These are phyloP conservation scores for Torrubiellomyces zombiae DNA, from an alignment of 2,329 filamentous ascomycete genomes.

Conservation along the genomic window DNA sequence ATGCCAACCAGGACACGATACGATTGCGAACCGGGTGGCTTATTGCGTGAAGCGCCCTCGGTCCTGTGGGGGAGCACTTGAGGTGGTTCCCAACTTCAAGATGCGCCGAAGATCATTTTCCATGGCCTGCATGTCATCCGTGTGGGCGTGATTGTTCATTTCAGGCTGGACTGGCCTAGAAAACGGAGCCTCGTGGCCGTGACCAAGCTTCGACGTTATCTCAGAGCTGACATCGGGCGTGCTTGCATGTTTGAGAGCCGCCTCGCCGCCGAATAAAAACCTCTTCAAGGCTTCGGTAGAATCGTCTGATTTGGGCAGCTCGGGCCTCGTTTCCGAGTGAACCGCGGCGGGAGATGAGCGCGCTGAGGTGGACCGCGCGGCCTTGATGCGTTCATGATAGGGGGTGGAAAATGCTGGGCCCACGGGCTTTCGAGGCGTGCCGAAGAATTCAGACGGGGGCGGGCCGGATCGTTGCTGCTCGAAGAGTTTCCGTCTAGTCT, in stretches of 20 bases:
- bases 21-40: no score
- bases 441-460: slow-evolving; percentile 41
- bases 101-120: slow-evolving; percentile 37
- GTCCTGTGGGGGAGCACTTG: slow-evolving; percentile 8
- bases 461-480: slow-evolving; percentile 10
- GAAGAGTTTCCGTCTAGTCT: slow-evolving; percentile 9
- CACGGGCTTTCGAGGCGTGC: slow-evolving; percentile 34
- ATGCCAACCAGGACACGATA: no score
- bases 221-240: no score
- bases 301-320: slow-evolving; percentile 10
- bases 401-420: slow-evolving; percentile 54
- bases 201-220: no score
- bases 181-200: neutral
- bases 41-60: no score
- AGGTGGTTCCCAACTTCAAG: slow-evolving; percentile 25
- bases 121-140: slow-evolving; percentile 27
- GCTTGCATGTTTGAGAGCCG: no score
- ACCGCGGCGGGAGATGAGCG: slow-evolving; percentile 6
- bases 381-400: slow-evolving; percentile 43
- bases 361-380: slow-evolving; percentile 24
- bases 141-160: slow-evolving; percentile 4
- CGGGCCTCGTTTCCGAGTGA: slow-evolving; percentile 4
- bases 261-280: slow-evolving; percentile 32
- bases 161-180: slow-evolving; percentile 3
- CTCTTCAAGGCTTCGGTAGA: slow-evolving; percentile 36